Evolutionary conservation across 2,329 filamentous ascomycete species (phyloP).

Genomic region (Alternaria sp.): DNA sequence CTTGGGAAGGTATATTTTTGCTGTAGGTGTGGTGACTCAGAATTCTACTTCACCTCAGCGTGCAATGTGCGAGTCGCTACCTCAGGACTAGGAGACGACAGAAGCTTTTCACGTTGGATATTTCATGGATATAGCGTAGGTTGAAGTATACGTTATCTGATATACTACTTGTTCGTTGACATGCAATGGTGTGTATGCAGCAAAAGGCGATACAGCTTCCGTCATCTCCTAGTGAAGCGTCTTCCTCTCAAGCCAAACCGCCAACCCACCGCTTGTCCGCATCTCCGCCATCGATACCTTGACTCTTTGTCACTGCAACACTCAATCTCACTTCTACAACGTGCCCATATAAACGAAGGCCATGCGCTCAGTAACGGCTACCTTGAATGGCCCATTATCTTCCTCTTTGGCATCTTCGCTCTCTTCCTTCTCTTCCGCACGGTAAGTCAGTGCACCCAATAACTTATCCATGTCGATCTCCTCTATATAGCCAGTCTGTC

Average conservation of each 20-base stretch:
- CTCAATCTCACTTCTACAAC: background rate
- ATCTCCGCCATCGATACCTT: background rate
- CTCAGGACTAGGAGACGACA: background rate
- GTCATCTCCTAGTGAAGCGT: background rate
- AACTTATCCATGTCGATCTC: too few relatives aligned
- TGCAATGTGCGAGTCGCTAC: background rate
- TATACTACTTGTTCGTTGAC: fast-evolving
- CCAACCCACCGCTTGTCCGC: background rate
- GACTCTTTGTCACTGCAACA: background rate
- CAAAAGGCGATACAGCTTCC: background rate
- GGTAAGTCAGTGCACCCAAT: too few relatives aligned
- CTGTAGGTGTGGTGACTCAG: background rate
- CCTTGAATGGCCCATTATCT: background rate
- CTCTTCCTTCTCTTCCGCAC: too few relatives aligned
- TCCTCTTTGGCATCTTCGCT: too few relatives aligned
- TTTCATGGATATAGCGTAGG: background rate
- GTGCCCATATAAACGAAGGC: background rate
- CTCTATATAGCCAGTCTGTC: too few relatives aligned
- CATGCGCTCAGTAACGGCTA: background rate
- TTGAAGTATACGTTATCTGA: background rate
- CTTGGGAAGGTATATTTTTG: background rate
- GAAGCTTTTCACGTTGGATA: background rate
- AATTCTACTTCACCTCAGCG: background rate
- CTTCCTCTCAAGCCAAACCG: background rate
- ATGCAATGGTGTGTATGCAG: background rate